Conservation (phyloP, 176 grass and related monocot genomes). For the Oryza glaberrima region DNA sequence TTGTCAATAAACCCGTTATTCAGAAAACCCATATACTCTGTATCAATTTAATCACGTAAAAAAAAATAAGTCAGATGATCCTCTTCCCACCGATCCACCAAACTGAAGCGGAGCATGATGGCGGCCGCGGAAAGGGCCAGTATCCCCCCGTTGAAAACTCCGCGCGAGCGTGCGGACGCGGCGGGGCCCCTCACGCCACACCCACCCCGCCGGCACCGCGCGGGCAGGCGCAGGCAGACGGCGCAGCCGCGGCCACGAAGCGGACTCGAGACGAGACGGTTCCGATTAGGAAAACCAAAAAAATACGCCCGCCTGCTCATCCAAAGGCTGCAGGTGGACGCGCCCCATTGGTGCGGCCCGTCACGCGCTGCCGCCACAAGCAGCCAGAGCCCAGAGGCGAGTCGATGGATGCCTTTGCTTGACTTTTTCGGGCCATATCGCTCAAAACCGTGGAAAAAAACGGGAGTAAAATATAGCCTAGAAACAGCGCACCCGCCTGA, state of each 20-base stretch:
- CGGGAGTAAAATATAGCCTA: background rate
- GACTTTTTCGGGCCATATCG: conserved; percentile 43
- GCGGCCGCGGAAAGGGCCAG: conserved; percentile 26
- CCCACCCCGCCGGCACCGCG: conserved; percentile 10
- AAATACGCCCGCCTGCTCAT: background rate
- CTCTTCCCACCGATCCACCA: no score
- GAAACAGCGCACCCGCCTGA: background rate
- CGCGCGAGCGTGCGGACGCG: conserved; percentile 37
- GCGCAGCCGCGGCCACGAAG: background rate
- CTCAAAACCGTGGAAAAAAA: background rate
- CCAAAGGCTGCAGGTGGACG: conserved; percentile 27
- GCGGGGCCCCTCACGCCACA: conserved; percentile 17
- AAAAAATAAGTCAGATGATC: no score
- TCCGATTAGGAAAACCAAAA: background rate
- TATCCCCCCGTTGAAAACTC: conserved; percentile 31
- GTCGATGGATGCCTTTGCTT: conserved; percentile 4
- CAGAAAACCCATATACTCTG: no score
- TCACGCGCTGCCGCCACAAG: conserved; percentile 52
- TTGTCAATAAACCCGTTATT: no score
- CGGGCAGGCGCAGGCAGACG: background rate
- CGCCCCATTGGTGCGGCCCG: background rate
- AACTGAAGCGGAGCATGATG: conserved; percentile 30
- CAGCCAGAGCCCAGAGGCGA: conserved; percentile 13
- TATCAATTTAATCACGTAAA: no score
- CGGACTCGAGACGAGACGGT: background rate